Conservation (phyloP, 2,329 filamentous ascomycete species). For the Lasiodiplodia hormozganensis region DNA sequence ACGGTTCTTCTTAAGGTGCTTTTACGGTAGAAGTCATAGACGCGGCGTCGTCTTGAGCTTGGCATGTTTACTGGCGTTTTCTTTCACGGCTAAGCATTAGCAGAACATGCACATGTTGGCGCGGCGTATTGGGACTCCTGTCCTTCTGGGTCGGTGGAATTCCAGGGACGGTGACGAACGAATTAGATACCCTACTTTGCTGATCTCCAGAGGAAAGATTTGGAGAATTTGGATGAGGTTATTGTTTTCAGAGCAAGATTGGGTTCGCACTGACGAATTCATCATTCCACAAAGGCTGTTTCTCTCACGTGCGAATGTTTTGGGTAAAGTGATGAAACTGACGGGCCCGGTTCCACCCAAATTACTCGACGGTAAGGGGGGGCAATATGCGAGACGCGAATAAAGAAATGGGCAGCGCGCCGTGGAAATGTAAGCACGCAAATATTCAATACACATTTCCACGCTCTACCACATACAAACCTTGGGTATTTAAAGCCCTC, state of each 20-base stretch:
- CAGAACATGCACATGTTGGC: constrained; percentile 21
- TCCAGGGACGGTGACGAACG: constrained; percentile 20
- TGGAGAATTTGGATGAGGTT: constrained; percentile 7
- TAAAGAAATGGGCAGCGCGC: no score
- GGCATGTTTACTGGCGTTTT: constrained; percentile 12
- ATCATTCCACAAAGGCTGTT: not conserved
- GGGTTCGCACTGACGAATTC: not conserved
- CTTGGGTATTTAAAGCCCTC: no score
- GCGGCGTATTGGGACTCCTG: constrained; percentile 18
- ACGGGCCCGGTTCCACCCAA: not conserved
- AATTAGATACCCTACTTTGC: constrained; percentile 28
- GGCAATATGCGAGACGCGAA: not conserved
- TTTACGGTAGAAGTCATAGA: not conserved
- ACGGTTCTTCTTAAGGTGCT: constrained; percentile 17
- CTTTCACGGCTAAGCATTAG: constrained; percentile 15
- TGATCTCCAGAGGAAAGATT: constrained; percentile 9
- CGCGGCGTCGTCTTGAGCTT: constrained; percentile 18
- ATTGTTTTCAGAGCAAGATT: not conserved
- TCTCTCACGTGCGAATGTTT: not conserved
- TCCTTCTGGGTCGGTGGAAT: constrained; percentile 13
- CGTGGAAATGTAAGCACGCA: not conserved
- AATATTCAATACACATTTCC: no score
- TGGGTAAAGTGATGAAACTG: not conserved
- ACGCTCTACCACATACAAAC: no score
- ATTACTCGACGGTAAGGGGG: not conserved